phyloP scores from a whole-genome alignment of 805 yeast genomes.

The Saccharomycopsis sp. region DNA sequence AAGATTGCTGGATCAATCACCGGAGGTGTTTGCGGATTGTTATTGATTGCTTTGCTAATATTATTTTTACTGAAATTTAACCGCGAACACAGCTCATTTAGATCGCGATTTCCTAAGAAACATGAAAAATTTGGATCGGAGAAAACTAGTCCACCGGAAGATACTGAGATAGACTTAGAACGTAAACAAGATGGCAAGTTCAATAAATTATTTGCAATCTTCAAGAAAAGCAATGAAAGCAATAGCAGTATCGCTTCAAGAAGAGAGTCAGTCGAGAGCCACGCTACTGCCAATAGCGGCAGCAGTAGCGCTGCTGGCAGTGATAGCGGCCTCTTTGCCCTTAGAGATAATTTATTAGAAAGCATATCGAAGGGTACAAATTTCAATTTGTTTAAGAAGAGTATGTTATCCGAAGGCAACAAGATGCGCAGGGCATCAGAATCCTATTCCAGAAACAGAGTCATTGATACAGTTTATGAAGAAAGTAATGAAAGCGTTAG shows the following conservation, averaged over 20 bases:
- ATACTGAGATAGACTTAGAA: neutral
- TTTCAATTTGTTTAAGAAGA: neutral
- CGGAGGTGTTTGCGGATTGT: slow-evolving; percentile 15
- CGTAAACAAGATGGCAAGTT: too few relatives aligned
- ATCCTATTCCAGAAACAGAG: slow-evolving; percentile 10
- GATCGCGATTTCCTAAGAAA: too few relatives aligned
- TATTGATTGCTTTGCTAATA: slow-evolving; percentile 4
- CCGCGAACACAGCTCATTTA: too few relatives aligned
- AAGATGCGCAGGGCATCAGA: too few relatives aligned
- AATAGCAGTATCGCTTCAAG: too few relatives aligned
- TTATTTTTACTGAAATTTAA: too few relatives aligned
- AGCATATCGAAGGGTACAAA: slow-evolving; percentile 3
- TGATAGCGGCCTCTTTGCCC: slow-evolving; percentile 20
- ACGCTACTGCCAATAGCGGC: slow-evolving; percentile 1
- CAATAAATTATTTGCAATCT: neutral
- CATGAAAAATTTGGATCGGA: neutral
- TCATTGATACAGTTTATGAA: slow-evolving; percentile 22
- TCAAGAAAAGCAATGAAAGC: too few relatives aligned
- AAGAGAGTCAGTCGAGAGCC: slow-evolving; percentile 1
- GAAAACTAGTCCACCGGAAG: neutral
- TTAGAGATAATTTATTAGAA: slow-evolving; percentile 15
- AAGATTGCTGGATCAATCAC: slow-evolving; percentile 17
- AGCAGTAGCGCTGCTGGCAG: slow-evolving; percentile 1
- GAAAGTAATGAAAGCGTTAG: slow-evolving; percentile 15
- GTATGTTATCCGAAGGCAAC: neutral